Conservation (phyloP, 768 basidiomycete genomes). For the Scleroderma citrinum region DNA sequence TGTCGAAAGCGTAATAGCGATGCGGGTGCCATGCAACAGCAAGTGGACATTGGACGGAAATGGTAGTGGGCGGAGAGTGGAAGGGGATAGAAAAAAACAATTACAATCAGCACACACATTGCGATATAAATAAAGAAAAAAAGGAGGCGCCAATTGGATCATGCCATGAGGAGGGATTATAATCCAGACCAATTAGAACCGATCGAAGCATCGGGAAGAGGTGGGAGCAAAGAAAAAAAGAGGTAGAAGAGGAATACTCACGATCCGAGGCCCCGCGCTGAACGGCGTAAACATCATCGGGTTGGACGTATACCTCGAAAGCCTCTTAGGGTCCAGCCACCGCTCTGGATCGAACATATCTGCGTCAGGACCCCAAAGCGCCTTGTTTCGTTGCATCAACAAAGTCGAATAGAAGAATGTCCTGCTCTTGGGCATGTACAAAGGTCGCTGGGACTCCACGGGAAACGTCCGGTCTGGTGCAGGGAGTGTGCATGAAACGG, state of each 20-base stretch:
- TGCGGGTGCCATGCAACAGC: too few relatives aligned
- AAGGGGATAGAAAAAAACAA: too few relatives aligned
- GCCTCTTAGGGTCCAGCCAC: slow-evolving; percentile 59
- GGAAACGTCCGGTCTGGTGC: slow-evolving; percentile 44
- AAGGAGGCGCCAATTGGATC: too few relatives aligned
- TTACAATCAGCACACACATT: too few relatives aligned
- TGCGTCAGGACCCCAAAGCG: slow-evolving; percentile 71
- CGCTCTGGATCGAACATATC: slow-evolving; percentile 74
- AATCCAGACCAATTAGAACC: too few relatives aligned
- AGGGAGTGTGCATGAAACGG: slow-evolving; percentile 44
- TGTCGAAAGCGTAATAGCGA: too few relatives aligned
- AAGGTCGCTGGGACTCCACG: slow-evolving; percentile 29
- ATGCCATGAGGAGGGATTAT: too few relatives aligned
- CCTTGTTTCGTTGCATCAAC: slow-evolving; percentile 59
- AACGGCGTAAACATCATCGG: slow-evolving; percentile 72
- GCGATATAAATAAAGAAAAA: too few relatives aligned
- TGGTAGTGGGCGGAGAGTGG: background rate
- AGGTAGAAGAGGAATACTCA: slow-evolving; percentile 19
- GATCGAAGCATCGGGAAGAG: too few relatives aligned
- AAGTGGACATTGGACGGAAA: background rate
- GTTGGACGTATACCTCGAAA: slow-evolving; percentile 46
- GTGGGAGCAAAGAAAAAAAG: too few relatives aligned
- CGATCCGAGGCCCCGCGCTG: slow-evolving; percentile 60
- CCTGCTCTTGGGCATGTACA: slow-evolving; percentile 56
- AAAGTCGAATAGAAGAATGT: slow-evolving; percentile 55